These are phyloP conservation scores for Wickerhamomyces sydowiorum DNA, from an alignment of 805 yeast species.

Conservation along the genomic window DNA sequence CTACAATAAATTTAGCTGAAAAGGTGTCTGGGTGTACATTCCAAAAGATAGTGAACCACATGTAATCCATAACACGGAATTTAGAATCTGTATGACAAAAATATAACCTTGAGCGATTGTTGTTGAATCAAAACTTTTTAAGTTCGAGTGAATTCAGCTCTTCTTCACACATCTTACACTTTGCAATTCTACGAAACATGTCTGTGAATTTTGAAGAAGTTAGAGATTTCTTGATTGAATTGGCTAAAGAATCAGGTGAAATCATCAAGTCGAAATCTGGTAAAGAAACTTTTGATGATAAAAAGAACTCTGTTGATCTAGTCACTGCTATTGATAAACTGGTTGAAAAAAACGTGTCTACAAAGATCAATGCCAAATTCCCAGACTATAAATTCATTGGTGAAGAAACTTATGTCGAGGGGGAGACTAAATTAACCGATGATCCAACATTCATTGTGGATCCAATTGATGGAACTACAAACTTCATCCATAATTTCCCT, in stretches of 20 bases:
- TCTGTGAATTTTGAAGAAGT: constrained; percentile 22
- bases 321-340: constrained; percentile 57
- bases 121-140: too few species aligned
- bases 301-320: constrained; percentile 54
- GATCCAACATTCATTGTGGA: constrained; percentile 62
- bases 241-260: constrained; percentile 43
- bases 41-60: too few species aligned
- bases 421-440: constrained; percentile 38
- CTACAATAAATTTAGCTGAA: neutral
- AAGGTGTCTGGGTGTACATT: too few species aligned
- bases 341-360: constrained; percentile 39
- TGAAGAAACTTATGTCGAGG: constrained; percentile 52
- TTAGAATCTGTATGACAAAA: too few species aligned
- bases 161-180: too few species aligned
- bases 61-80: too few species aligned
- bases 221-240: constrained; percentile 28
- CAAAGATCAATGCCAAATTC: constrained; percentile 30
- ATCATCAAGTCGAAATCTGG: constrained; percentile 47
- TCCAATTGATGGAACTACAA: constrained; percentile 63
- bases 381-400: constrained; percentile 54
- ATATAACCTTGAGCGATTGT: too few species aligned
- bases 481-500: constrained; percentile 59
- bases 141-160: too few species aligned
- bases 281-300: constrained; percentile 43
- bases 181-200: neutral